These are phyloP conservation scores for Schrenkiella parvula DNA, from an alignment of 345 rosid genomes.

Conservation along the genomic window DNA sequence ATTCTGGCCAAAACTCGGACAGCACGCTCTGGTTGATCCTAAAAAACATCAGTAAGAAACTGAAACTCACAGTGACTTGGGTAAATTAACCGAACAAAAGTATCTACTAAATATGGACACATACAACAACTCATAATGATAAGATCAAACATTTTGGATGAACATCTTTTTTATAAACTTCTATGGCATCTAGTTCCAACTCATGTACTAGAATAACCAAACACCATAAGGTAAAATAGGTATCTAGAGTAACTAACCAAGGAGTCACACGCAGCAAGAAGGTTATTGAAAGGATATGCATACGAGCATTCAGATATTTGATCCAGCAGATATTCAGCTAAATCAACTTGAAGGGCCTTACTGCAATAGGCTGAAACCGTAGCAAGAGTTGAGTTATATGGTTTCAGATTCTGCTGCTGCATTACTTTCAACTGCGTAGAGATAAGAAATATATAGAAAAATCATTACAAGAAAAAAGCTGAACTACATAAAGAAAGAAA, in stretches of 20 bases:
- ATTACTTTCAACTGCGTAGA: conserved; percentile 59
- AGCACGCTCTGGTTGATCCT: conserved; percentile 85
- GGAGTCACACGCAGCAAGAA: conserved; percentile 61
- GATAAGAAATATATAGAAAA: conserved; percentile 3
- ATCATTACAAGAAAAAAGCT: neutral
- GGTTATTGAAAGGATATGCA: conserved; percentile 54
- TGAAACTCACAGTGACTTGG: neutral
- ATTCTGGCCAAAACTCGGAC: conserved; percentile 60
- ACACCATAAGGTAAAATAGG: neutral
- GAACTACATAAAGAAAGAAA: neutral
- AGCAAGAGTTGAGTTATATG: conserved; percentile 60
- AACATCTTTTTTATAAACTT: too few relatives aligned
- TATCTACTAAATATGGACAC: neutral
- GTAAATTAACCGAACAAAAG: neutral
- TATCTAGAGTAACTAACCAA: conserved; percentile 43
- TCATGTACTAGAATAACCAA: neutral
- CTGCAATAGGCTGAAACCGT: conserved; percentile 60
- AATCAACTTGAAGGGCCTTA: conserved; percentile 60
- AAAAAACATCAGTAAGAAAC: conserved; percentile 28
- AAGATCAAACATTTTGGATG: too few relatives aligned
- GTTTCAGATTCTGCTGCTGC: conserved; percentile 64
- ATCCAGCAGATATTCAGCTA: conserved; percentile 68
- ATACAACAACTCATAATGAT: neutral
- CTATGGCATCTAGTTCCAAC: neutral
- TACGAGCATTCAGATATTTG: conserved; percentile 43